phyloP scores from a whole-genome alignment of 306 rosid genomes.

The Pterocarpus macrocarpus region DNA sequence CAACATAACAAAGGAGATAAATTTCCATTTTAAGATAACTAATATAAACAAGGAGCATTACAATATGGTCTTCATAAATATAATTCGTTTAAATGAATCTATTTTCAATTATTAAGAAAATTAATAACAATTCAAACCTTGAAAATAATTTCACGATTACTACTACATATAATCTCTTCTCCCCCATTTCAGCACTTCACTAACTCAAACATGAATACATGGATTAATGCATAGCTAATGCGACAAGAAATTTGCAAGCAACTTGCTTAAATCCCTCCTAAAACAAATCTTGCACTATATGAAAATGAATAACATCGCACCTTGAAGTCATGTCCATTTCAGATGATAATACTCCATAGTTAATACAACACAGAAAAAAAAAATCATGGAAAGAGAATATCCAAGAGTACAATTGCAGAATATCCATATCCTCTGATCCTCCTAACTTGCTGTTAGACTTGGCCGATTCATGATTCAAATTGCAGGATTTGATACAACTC shows the following conservation, averaged over 20 bases:
- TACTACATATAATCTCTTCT: conserved; percentile 8
- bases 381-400: conserved; percentile 9
- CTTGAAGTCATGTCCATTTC: neutral
- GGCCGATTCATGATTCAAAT: neutral
- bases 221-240: neutral
- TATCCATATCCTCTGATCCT: conserved; percentile 22
- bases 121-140: neutral
- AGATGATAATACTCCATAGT: neutral
- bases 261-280: neutral
- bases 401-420: conserved; percentile 15
- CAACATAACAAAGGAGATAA: neutral
- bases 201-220: neutral
- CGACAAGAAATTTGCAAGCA: conserved; percentile 2
- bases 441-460: neutral
- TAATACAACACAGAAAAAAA: neutral
- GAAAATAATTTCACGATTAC: conserved; percentile 19
- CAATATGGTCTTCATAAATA: neutral
- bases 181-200: conserved; percentile 16
- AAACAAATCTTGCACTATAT: neutral
- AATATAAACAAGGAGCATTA: conserved; percentile 5
- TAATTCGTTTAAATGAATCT: neutral
- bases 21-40: neutral
- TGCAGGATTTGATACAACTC: neutral
- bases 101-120: neutral
- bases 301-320: neutral